phyloP scores from a whole-genome alignment of 768 basidiomycete genomes.

The Boletus patriciae region DNA sequence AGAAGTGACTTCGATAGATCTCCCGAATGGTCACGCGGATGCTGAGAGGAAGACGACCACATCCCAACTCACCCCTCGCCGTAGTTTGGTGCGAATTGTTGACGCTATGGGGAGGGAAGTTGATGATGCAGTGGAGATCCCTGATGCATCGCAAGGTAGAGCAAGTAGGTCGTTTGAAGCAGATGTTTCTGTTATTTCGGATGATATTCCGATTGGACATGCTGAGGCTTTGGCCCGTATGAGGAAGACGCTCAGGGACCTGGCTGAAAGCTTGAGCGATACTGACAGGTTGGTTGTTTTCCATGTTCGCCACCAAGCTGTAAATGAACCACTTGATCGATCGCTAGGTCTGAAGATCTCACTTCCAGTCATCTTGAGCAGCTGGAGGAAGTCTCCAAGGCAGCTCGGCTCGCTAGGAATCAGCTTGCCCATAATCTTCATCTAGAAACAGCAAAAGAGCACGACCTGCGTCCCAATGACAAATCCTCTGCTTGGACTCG shows the following conservation, averaged over 20 bases:
- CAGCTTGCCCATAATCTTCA: conserved; percentile 45
- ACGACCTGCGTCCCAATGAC: conserved; percentile 36
- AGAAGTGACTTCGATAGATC: conserved; percentile 3
- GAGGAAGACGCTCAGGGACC: conserved; percentile 54
- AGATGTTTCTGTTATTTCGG: conserved; percentile 23
- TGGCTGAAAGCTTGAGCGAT: conserved; percentile 56
- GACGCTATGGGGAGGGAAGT: conserved; percentile 71
- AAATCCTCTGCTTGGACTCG: conserved; percentile 39
- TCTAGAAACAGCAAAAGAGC: conserved; percentile 38
- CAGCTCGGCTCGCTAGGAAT: conserved; percentile 51
- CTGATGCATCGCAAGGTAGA: conserved; percentile 27
- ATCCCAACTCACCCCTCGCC: conserved; percentile 25
- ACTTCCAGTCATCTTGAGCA: conserved; percentile 49
- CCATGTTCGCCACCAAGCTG: not conserved
- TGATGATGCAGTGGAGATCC: conserved; percentile 36
- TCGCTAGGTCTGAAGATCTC: conserved; percentile 40
- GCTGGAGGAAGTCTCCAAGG: conserved; percentile 52
- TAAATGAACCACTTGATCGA: conserved; percentile 6
- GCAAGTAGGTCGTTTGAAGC: conserved; percentile 19
- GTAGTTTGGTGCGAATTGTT: conserved; percentile 54
- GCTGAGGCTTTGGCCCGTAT: conserved; percentile 58
- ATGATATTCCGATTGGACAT: conserved; percentile 33
- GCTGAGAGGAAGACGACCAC: conserved; percentile 12
- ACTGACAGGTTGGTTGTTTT: conserved; percentile 49
- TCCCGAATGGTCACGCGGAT: conserved; percentile 19